Conservation (phyloP, 768 basidiomycete species). For the Clavulina sp. region DNA sequence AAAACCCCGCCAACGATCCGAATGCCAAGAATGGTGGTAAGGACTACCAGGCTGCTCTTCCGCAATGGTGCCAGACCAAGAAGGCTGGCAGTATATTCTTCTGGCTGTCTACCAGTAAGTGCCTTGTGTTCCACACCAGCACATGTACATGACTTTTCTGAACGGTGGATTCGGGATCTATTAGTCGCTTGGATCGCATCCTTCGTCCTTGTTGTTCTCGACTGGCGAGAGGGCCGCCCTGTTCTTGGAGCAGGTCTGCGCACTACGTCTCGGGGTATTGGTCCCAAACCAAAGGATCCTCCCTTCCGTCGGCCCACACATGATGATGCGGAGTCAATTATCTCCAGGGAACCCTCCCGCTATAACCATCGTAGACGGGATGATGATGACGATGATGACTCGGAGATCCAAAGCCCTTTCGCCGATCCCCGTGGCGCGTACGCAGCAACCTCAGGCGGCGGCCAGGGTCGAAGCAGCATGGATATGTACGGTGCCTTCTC, state of each 20-base stretch:
- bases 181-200: slow-evolving; percentile 63
- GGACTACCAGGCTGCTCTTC: slow-evolving; percentile 43
- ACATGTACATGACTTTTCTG: not conserved
- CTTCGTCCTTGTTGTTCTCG: slow-evolving; percentile 42
- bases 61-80: slow-evolving; percentile 83
- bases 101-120: slow-evolving; percentile 66
- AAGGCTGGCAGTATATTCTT: slow-evolving; percentile 81
- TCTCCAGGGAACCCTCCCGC: slow-evolving; percentile 2
- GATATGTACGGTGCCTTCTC: slow-evolving; percentile 85
- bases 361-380: slow-evolving; percentile 1
- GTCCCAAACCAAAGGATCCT: slow-evolving; percentile 54
- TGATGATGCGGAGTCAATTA: slow-evolving; percentile 14
- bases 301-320: slow-evolving; percentile 49
- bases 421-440: slow-evolving; percentile 16
- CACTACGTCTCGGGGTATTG: slow-evolving; percentile 20
- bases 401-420: slow-evolving; percentile 26
- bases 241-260: too few relatives aligned
- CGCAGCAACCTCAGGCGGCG: slow-evolving; percentile 14
- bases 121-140: not conserved
- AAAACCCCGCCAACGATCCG: slow-evolving; percentile 67
- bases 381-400: slow-evolving; percentile 35
- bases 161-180: not conserved
- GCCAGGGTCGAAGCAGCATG: slow-evolving; percentile 39
- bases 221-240: too few relatives aligned
- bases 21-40: slow-evolving; percentile 43